Base-by-base conservation (phyloP, 345 rosid species). In the Ceriops tagal region DNA sequence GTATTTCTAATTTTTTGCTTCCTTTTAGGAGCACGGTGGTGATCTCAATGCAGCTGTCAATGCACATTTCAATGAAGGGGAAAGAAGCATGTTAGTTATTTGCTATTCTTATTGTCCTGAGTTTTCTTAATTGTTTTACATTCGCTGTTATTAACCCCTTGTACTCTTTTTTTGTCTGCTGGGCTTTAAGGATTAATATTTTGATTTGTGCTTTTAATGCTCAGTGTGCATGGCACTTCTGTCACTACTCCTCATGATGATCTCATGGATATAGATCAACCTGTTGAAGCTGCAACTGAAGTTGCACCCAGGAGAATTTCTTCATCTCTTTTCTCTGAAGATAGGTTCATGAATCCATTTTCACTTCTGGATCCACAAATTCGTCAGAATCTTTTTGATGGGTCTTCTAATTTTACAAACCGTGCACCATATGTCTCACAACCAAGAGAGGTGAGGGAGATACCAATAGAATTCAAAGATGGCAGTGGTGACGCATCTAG, bases 1-100 rank as follows among this genome's bases (percentile, higher is more conserved):
- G 20, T 37, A 21, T n/a, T 31, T 53, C 72, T 70, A 35, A 75
- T 67, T 70, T 35, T 56, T 74, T 71, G 37, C 34, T 68, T 78
- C 68, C 60, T 51, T 51, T 71, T 80, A 96, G 99, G 98, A 90
- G 74, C 91, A 96, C 73, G 81, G 77, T 21, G 97, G 96, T 69
- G 95, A 92, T 85, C 92, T 92, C 67, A 92, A 96, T 85, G 90
- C 88, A 71, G 97, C 99, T 63, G 88, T 96, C 69, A 89, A 96
- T 86, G 87, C 96, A 31, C 88, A 88, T 84, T 96, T 92, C 83
- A 77, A 71, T 15, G 96, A 88, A 71, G 96, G 98, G 81, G 98
- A 92, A 77, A 72, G 87, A 74, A 88, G 71, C 80, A 78, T 8
- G 91, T 89, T 46, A 59, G 88, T 72, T 46, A 47, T 28, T 46